Evolutionary conservation across 2,329 filamentous ascomycete species (phyloP), one percentile per base, ranked within the genome.

Genomic region (Colletotrichum noveboracense): DNA sequence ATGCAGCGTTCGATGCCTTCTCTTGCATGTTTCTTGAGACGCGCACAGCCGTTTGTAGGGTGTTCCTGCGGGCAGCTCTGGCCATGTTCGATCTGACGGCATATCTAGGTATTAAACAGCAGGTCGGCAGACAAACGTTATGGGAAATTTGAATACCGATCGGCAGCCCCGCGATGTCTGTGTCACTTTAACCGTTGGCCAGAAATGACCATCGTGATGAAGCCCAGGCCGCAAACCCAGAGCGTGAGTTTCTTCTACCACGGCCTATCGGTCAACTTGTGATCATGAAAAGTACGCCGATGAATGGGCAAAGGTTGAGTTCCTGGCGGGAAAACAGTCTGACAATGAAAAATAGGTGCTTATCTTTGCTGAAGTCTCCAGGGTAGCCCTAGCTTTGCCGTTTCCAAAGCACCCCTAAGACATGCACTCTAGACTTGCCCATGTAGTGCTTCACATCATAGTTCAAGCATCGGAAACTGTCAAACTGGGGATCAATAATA

Each of bases 1-100:
- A 74, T 60, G 70, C 70, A 73, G 38, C 7, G 24, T 73, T 75
- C 73, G 16, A 58, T 55, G 71, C 36, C 14, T 73, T 58, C 43
- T 36, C 16, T 52, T 69, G 34, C 58, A 36, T 32, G 24, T 18
- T 34, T n/a, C 10, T 24, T 43, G 69, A 64, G 18, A 68, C 56
- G 26, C 30, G 32, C 67, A 71, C 62, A 67, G 43, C 16, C 38
- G 13, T 9, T 56, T 18, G 7, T 12, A 38, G 32, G 32, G 34
- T 28, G 28, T 43, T 26, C 43, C 16, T 14, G n/a, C 43, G 34
- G 12, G 7, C n/a, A 58, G 7, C 30, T 26, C 48, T 56, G 28
- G 43, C 1, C 43, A 7, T 13, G 6, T 0, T 52, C 6, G 7
- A 5, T 21, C 2, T 52, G 13, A 52, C 43, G 12, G 43, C 12